Evolutionary conservation across 2,329 filamentous ascomycete species (phyloP).

Genomic region (Penicillium sp.): DNA sequence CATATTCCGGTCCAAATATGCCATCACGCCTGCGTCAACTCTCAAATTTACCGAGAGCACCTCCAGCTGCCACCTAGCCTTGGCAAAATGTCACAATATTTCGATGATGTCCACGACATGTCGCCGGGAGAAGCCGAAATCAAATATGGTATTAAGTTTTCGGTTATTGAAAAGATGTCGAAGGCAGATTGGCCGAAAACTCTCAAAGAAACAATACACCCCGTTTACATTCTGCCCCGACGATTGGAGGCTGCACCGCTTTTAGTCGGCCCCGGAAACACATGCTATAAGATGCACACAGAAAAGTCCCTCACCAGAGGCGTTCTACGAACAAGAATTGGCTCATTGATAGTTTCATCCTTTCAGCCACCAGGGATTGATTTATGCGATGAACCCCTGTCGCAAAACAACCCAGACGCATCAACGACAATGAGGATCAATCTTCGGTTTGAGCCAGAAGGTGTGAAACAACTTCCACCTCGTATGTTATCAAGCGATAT

Average conservation of each 20-base stretch:
- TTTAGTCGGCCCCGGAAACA: conserved; percentile 5
- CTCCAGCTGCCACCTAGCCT: conserved; percentile 20
- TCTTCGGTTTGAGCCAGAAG: conserved; percentile 12
- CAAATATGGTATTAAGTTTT: conserved; percentile 11
- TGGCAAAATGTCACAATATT: neutral
- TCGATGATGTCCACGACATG: conserved; percentile 4
- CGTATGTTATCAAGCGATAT: conserved; percentile 4
- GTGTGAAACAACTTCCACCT: neutral
- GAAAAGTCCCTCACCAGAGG: conserved; percentile 9
- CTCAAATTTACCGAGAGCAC: conserved; percentile 19
- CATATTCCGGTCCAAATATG: conserved; percentile 19
- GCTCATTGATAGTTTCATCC: conserved; percentile 5
- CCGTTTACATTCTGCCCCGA: conserved; percentile 13
- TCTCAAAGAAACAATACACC: conserved; percentile 10
- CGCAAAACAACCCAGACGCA: neutral
- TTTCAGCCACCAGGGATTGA: conserved; percentile 10
- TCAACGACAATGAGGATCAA: conserved; percentile 5
- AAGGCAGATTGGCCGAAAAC: neutral
- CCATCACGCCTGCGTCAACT: conserved; percentile 14
- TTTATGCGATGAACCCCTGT: neutral
- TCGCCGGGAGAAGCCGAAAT: conserved; percentile 7
- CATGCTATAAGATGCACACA: conserved; percentile 7
- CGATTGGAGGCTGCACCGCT: conserved; percentile 15
- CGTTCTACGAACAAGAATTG: neutral
- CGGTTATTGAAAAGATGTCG: neutral